A percentile compares a stretch with the other conserved stretches of the same genome.
phyloP scores from a whole-genome alignment of 805 yeast genomes.

The Helenozyma rhizophorensis region DNA sequence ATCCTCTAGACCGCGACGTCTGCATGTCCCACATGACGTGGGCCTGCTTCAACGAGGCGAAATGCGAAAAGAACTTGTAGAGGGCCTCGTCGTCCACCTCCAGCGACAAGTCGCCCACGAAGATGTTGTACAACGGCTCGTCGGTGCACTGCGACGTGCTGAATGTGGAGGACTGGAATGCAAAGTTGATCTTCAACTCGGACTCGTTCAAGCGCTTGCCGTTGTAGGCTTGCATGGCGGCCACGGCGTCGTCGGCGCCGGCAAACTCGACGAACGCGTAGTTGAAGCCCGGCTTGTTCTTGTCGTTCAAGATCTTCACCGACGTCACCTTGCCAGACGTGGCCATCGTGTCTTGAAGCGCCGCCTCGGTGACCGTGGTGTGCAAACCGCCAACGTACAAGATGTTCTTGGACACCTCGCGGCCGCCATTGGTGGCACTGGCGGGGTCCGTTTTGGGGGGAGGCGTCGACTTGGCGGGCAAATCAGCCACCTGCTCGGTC shows the following conservation, averaged over 20 bases:
- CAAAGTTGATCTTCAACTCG: slow-evolving; percentile 71
- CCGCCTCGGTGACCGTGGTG: slow-evolving; percentile 59
- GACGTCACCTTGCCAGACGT: slow-evolving; percentile 57
- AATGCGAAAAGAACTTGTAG: slow-evolving; percentile 51
- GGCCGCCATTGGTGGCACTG: slow-evolving; percentile 74
- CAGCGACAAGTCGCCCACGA: slow-evolving; percentile 80
- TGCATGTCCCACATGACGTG: slow-evolving; percentile 98
- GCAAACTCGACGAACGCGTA: slow-evolving; percentile 82
- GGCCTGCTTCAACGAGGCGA: slow-evolving; percentile 66
- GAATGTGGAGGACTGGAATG: slow-evolving; percentile 74
- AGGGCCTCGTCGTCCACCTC: slow-evolving; percentile 79
- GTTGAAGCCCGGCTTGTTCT: slow-evolving; percentile 66
- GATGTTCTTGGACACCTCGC: slow-evolving; percentile 69
- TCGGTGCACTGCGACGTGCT: slow-evolving; percentile 39
- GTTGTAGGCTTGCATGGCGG: slow-evolving; percentile 57
- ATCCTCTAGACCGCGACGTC: slow-evolving; percentile 86
- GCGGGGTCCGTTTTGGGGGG: no score
- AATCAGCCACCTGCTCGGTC: no score
- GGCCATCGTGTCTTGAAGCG: slow-evolving; percentile 57
- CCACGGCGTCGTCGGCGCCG: slow-evolving; percentile 51
- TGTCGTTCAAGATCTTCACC: slow-evolving; percentile 71
- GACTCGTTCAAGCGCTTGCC: slow-evolving; percentile 53
- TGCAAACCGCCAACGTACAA: slow-evolving; percentile 75
- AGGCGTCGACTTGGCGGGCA: no score
- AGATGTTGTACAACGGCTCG: slow-evolving; percentile 60